Conservation (phyloP, 805 yeast genomes). For the Grigorovia yakushimaensis region DNA sequence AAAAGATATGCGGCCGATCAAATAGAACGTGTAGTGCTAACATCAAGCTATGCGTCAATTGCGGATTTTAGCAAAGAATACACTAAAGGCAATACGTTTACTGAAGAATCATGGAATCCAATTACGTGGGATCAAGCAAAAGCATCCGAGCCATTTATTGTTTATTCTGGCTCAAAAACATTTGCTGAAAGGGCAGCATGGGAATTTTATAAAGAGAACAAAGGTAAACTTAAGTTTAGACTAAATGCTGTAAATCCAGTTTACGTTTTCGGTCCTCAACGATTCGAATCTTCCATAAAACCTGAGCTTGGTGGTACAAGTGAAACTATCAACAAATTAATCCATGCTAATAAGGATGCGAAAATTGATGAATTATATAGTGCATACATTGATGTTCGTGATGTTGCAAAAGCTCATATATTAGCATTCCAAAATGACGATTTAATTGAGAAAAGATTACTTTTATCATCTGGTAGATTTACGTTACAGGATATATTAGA, state of each 20-base stretch:
- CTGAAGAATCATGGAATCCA: constrained; percentile 32
- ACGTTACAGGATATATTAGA: constrained; percentile 21
- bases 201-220: constrained; percentile 35
- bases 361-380: constrained; percentile 3
- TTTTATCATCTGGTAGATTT: constrained; percentile 18
- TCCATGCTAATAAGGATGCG: constrained; percentile 20
- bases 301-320: constrained; percentile 42
- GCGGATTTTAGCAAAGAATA: constrained; percentile 14
- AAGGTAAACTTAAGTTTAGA: constrained; percentile 33
- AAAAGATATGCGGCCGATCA: constrained; percentile 31
- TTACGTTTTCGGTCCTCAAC: constrained; percentile 44
- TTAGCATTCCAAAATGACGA: constrained; percentile 36
- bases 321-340: constrained; percentile 23
- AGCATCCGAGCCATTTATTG: constrained; percentile 12
- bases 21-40: constrained; percentile 40
- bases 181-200: constrained; percentile 51
- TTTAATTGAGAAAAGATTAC: constrained; percentile 27
- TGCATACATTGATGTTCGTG: constrained; percentile 46
- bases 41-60: constrained; percentile 48
- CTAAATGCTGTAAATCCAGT: constrained; percentile 36
- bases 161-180: constrained; percentile 36
- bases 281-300: constrained; percentile 26
- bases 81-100: background rate
- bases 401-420: constrained; percentile 50
- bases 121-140: constrained; percentile 23